Conservation (phyloP, 805 yeast species). For the Ogataea nakhonphanomensis region DNA sequence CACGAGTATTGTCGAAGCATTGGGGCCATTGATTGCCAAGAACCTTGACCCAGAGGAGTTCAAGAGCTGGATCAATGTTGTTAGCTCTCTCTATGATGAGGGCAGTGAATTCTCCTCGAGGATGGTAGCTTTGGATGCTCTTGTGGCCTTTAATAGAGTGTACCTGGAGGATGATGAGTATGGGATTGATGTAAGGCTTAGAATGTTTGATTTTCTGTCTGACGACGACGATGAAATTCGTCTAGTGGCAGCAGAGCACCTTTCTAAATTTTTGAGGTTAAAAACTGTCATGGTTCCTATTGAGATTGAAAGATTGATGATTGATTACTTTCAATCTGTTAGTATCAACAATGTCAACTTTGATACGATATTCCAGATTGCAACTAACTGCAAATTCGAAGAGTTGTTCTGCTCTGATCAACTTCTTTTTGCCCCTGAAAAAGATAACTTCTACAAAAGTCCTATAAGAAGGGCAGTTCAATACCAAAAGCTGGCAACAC, state of each 20-base stretch:
- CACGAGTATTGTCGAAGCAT: slow-evolving; percentile 6
- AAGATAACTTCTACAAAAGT: slow-evolving; percentile 62
- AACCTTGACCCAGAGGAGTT: slow-evolving; percentile 12
- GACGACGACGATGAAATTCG: slow-evolving; percentile 73
- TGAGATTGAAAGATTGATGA: slow-evolving; percentile 29
- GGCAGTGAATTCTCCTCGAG: slow-evolving; percentile 44
- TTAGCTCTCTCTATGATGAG: slow-evolving; percentile 37
- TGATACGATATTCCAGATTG: slow-evolving; percentile 1
- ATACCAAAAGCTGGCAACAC: slow-evolving; percentile 10
- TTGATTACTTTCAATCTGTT: slow-evolving; percentile 11
- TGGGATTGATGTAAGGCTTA: slow-evolving; percentile 10
- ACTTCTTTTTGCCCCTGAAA: slow-evolving; percentile 62
- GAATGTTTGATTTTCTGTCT: slow-evolving; percentile 38
- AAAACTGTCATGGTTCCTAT: slow-evolving; percentile 30
- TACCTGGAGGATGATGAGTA: slow-evolving; percentile 3
- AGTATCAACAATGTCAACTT: neutral
- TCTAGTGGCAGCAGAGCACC: slow-evolving; percentile 39
- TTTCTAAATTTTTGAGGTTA: slow-evolving; percentile 32
- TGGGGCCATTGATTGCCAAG: slow-evolving; percentile 11
- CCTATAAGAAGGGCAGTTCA: slow-evolving; percentile 30
- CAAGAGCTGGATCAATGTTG: slow-evolving; percentile 28
- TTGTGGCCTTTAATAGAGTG: slow-evolving; percentile 31
- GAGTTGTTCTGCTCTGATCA: slow-evolving; percentile 19
- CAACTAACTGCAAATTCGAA: slow-evolving; percentile 2
- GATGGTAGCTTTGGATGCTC: slow-evolving; percentile 42